phyloP scores from a whole-genome alignment of 805 yeast species.

The Blastobotrys robertii region DNA sequence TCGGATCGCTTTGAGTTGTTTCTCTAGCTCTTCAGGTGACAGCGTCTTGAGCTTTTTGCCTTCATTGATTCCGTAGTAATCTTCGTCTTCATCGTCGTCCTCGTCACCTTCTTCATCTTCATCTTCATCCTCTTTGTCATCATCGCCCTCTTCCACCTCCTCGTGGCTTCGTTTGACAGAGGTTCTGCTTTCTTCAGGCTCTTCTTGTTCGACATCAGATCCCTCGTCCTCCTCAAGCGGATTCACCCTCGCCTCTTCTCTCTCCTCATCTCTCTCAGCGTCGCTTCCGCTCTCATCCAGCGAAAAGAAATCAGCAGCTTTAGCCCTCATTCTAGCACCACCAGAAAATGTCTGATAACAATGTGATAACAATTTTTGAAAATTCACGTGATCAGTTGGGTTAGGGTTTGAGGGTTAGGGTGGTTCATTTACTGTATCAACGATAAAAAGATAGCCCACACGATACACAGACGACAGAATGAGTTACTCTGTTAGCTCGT shows the following conservation, averaged over 20 bases:
- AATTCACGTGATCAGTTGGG: neutral
- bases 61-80: constrained; percentile 5
- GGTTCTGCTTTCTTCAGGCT: constrained; percentile 9
- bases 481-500: constrained; percentile 1
- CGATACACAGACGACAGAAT: neutral
- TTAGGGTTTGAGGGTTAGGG: neutral
- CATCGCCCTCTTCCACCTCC: constrained; percentile 6
- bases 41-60: constrained; percentile 1
- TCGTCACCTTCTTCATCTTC: constrained; percentile 14
- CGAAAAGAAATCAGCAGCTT: too few relatives aligned
- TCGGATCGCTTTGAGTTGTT: constrained; percentile 38
- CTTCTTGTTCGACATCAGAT: constrained; percentile 10
- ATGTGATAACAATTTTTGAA: neutral
- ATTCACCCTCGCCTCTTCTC: constrained; percentile 3
- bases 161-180: constrained; percentile 5
- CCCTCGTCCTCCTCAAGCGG: constrained; percentile 3
- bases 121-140: constrained; percentile 9
- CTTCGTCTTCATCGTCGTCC: constrained; percentile 10
- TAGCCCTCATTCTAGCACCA: too few relatives aligned
- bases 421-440: neutral
- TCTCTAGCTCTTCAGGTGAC: constrained; percentile 25
- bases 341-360: too few relatives aligned
- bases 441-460: neutral
- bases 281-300: too few relatives aligned
- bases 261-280: neutral